Percentiles rank a stretch among this genome's conserved stretches.
Conservation (phyloP, 2,329 filamentous ascomycete species). For the Aspergillus aculeatus region DNA sequence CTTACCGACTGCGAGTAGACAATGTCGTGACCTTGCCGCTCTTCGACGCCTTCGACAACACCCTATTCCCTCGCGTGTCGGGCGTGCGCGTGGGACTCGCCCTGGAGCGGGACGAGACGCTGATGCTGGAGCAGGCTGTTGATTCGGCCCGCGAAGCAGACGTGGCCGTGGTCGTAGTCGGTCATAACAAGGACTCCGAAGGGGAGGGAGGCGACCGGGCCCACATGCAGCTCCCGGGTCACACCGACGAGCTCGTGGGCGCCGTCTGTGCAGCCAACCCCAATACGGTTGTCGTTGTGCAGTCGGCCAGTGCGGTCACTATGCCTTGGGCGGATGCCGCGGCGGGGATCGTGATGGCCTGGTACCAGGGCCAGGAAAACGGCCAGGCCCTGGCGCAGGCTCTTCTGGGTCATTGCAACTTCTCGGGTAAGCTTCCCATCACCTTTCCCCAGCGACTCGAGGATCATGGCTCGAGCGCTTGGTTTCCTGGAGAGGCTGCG, state of each 20-base stretch:
- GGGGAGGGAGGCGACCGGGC: constrained; percentile 14
- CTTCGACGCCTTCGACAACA: not conserved
- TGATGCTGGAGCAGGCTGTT: constrained; percentile 4
- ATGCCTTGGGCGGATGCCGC: constrained; percentile 65
- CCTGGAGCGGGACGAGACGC: not conserved
- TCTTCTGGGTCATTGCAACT: constrained; percentile 62
- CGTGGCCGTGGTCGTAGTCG: constrained; percentile 11
- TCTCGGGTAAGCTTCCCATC: constrained; percentile 64
- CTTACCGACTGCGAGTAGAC: constrained; percentile 1
- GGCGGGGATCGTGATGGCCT: constrained; percentile 67
- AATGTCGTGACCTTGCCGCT: constrained; percentile 1
- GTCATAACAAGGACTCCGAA: constrained; percentile 14
- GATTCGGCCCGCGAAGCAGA: constrained; percentile 7
- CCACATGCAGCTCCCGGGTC: constrained; percentile 13
- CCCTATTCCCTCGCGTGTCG: not conserved
- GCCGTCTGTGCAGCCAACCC: constrained; percentile 13
- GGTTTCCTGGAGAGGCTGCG: constrained; percentile 64
- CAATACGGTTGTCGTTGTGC: constrained; percentile 14
- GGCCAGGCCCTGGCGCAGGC: constrained; percentile 68
- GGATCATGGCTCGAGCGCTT: constrained; percentile 69
- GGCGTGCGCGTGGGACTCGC: not conserved
- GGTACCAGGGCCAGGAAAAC: constrained; percentile 69
- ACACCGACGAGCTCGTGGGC: constrained; percentile 6
- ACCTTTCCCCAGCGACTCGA: constrained; percentile 63
- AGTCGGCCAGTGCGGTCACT: constrained; percentile 8